Base-by-base conservation (phyloP, 306 rosid species). In the Prunus kanzakura region DNA sequence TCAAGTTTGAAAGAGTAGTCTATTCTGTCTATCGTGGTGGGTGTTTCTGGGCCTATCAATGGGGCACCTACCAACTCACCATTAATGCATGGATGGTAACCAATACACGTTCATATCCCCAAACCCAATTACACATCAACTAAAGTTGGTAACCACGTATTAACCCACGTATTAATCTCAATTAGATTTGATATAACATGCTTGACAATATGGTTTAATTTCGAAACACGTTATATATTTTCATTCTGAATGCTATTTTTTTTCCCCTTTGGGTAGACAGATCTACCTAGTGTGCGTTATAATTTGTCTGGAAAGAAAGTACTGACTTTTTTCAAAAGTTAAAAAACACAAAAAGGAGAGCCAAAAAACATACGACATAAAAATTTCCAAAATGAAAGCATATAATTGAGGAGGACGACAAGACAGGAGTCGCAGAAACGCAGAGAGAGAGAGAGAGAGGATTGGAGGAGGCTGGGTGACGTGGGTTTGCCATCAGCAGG, bases 401-500 rank as follows among this genome's bases (percentile, higher is more conserved):
- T 4, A 51, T 16, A 51, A 56, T 55, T 3, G 25, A n/a, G 62
- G 27, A 23, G 32, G 3, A 58, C 1, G 35, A 25, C 8, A 16
- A 25, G 64, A 25, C 64, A 12, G 6, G 61, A 49, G 73, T 49
- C 50, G 76, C 22, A 66, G 65, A 29, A 13, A 25, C n/a, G 20
- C 30, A 38, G 23, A 52, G 73, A 32, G 43, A 14, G 57, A 69
- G 30, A 55, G 10, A 8, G 38, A 38, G 23, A 55, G 10, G 25
- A 25, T 25, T 25, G 25, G 8, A 2, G 19, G 29, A 5, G 64
- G 18, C 35, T 63, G 4, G 84, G 64, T 85, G 90, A 86, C 90
- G 87, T 87, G 4, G 63, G 73, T 47, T 32, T 3, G 5, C 9
- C 83, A 56, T 87, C 88, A 81, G 78, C 84, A 50, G 11, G 56